phyloP scores from a whole-genome alignment of 441 rosid genomes.

The Metrosideros polymorpha region DNA sequence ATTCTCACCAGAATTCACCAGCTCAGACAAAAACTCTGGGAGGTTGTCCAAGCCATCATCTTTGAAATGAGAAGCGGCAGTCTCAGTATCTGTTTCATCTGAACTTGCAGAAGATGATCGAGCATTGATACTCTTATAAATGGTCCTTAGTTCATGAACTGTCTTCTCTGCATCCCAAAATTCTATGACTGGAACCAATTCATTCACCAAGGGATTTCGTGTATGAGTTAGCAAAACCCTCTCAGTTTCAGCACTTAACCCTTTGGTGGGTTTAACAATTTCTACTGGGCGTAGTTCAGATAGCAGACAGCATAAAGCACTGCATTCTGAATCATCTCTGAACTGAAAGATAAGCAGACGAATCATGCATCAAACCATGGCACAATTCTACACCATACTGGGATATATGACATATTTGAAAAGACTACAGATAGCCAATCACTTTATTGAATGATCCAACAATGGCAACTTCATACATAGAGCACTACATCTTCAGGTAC shows the following conservation, averaged over 20 bases:
- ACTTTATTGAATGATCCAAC: neutral
- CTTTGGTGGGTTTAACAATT: constrained; percentile 73
- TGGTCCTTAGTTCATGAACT: constrained; percentile 40
- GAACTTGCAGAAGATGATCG: constrained; percentile 31
- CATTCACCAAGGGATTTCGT: constrained; percentile 80
- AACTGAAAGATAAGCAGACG: constrained; percentile 33
- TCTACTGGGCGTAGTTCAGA: constrained; percentile 95
- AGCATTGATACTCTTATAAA: constrained; percentile 34
- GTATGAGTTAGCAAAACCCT: constrained; percentile 70
- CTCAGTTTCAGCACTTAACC: constrained; percentile 73
- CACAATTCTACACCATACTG: neutral
- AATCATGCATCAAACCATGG: neutral
- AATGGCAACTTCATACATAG: neutral
- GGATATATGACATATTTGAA: neutral
- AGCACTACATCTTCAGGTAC: neutral
- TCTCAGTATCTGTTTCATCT: constrained; percentile 14
- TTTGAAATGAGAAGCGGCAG: constrained; percentile 14
- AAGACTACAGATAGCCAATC: neutral
- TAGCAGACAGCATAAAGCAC: constrained; percentile 62
- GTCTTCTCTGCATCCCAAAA: constrained; percentile 98
- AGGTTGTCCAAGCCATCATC: constrained; percentile 29
- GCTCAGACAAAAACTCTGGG: constrained; percentile 50
- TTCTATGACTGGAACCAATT: constrained; percentile 58
- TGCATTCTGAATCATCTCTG: constrained; percentile 78
- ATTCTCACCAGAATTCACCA: constrained; percentile 47